These are phyloP conservation scores for Chlorella sp. DNA, from an alignment of 139 green algal species.

Conservation along the genomic window DNA sequence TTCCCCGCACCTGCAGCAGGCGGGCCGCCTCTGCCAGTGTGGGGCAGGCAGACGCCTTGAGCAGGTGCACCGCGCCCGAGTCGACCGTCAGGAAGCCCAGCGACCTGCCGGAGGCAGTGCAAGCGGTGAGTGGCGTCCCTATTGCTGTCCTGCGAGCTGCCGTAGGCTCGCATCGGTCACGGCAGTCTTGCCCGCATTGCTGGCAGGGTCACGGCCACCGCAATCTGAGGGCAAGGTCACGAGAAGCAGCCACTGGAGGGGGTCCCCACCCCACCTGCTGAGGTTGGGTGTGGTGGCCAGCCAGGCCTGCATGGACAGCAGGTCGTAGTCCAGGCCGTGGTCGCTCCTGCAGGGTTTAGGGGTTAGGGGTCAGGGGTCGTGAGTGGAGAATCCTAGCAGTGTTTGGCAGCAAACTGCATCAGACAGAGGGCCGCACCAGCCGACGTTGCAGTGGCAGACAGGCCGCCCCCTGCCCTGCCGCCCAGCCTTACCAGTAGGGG, in stretches of 20 bases:
- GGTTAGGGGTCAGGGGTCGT: too few relatives aligned
- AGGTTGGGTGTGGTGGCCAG: not conserved
- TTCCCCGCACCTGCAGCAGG: not conserved
- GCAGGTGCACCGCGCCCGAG: not conserved
- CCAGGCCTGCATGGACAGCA: constrained; percentile 49
- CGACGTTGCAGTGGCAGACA: too few relatives aligned
- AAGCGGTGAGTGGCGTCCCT: not conserved
- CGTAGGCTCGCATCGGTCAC: too few relatives aligned
- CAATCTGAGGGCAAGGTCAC: too few relatives aligned
- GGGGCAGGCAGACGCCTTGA: not conserved
- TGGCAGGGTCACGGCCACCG: too few relatives aligned
- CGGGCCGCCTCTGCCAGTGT: not conserved
- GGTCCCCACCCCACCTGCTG: constrained; percentile 1
- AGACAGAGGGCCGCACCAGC: not conserved
- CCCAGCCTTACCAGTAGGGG: constrained; percentile 29
- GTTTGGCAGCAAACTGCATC: not conserved
- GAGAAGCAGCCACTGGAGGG: too few relatives aligned
- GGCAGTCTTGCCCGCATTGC: too few relatives aligned
- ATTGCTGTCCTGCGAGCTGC: not conserved
- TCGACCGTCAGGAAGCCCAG: constrained; percentile 11
- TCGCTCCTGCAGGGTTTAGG: constrained; percentile 27
- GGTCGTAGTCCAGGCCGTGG: constrained; percentile 38
- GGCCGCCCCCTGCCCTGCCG: not conserved
- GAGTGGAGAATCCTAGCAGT: not conserved
- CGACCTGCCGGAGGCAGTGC: not conserved